These are phyloP conservation scores for Penicillium concentricum DNA, from an alignment of 2,329 filamentous ascomycete species.

Conservation along the genomic window DNA sequence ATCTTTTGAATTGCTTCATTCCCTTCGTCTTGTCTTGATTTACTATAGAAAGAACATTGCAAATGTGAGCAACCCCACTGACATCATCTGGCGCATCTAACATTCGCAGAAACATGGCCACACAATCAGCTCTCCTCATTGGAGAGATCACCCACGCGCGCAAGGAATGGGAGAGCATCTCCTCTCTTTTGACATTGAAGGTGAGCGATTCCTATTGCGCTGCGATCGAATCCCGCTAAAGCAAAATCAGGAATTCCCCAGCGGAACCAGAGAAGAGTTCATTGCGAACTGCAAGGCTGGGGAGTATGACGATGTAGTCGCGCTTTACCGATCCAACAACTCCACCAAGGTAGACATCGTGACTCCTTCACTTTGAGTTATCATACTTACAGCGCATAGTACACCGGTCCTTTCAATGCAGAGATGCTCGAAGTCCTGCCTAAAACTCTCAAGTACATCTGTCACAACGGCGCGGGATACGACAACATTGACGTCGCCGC, in stretches of 20 bases:
- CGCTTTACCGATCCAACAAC: conserved; percentile 59
- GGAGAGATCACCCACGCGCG: conserved; percentile 45
- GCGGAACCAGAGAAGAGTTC: conserved; percentile 56
- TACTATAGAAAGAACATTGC: background rate
- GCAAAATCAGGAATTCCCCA: conserved; percentile 39
- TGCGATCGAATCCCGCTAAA: background rate
- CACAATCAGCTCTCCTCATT: conserved; percentile 45
- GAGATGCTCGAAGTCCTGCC: conserved; percentile 50
- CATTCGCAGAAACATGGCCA: conserved; percentile 25
- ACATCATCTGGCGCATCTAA: conserved; percentile 13
- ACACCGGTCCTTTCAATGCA: conserved; percentile 49
- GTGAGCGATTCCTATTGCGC: conserved; percentile 21
- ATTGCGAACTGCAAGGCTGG: conserved; percentile 55
- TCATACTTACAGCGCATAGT: conserved; percentile 19
- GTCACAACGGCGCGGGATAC: conserved; percentile 59
- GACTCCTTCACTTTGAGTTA: background rate
- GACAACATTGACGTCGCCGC: conserved; percentile 59
- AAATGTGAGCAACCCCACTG: background rate
- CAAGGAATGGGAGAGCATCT: conserved; percentile 45
- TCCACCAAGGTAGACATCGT: conserved; percentile 46
- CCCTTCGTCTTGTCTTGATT: background rate
- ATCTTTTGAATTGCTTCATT: background rate
- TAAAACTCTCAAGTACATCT: conserved; percentile 49
- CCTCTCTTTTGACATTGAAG: conserved; percentile 43
- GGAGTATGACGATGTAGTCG: conserved; percentile 55